phyloP scores from a whole-genome alignment of 1,139 yeast species.

The Meyerozyma sp. region DNA sequence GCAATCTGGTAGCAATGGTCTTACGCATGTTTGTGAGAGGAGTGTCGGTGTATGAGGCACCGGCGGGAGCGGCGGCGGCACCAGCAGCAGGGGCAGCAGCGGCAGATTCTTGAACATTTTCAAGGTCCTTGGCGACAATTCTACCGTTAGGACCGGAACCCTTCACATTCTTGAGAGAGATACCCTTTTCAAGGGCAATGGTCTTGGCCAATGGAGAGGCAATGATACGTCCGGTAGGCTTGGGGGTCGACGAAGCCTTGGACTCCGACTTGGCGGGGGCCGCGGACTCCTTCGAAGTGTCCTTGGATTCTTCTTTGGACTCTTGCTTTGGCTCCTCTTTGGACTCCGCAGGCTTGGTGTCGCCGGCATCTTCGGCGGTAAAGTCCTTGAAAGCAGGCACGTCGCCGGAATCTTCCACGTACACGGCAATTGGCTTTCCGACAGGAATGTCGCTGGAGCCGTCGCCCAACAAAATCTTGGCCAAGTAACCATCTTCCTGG shows the following conservation, averaged over 20 bases:
- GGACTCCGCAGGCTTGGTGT: slow-evolving; percentile 27
- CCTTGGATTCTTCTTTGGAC: slow-evolving; percentile 15
- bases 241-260: slow-evolving; percentile 12
- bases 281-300: slow-evolving; percentile 4
- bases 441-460: slow-evolving; percentile 91
- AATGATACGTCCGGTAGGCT: slow-evolving; percentile 58
- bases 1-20: slow-evolving; percentile 84
- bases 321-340: slow-evolving; percentile 13
- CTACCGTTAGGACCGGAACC: slow-evolving; percentile 97
- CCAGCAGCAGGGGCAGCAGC: slow-evolving; percentile 43
- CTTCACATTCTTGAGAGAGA: slow-evolving; percentile 74
- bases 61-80: slow-evolving; percentile 47
- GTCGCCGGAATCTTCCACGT: slow-evolving; percentile 81
- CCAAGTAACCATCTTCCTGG: slow-evolving; percentile 96
- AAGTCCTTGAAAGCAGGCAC: slow-evolving; percentile 85
- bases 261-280: slow-evolving; percentile 8
- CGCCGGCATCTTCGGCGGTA: slow-evolving; percentile 77
- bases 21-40: slow-evolving; percentile 92
- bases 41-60: slow-evolving; percentile 67
- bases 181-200: slow-evolving; percentile 89
- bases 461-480: slow-evolving; percentile 80
- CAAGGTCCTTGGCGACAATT: slow-evolving; percentile 86
- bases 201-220: slow-evolving; percentile 96
- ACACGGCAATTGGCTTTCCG: slow-evolving; percentile 94
- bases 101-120: slow-evolving; percentile 50